Base-by-base conservation (phyloP, 176 grass and related monocot genomes). In the Zoysia pacifica region DNA sequence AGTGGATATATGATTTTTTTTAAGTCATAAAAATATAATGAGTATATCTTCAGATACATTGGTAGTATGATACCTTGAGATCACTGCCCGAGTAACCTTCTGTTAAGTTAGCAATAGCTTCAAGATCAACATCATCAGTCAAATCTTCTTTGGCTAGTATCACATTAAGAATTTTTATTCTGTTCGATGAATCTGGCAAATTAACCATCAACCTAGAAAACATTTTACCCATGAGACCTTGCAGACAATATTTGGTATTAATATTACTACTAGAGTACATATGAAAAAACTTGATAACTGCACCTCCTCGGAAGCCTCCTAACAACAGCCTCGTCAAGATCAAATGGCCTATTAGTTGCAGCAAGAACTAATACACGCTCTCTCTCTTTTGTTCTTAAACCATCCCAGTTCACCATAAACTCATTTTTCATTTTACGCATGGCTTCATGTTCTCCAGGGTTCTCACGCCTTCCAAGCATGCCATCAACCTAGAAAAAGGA, bases 351-450 rank as follows among this genome's bases (percentile, higher is more conserved):
- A 87, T 98, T 98, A 66, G 96, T 98, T 43, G 96, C 96, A 66
- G 92, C 92, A 85, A 98, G 92, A 45, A 98, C 96, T 85, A 98
- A 91, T 28, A 98, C 90, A 39, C 96, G 86, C 71, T 94, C 96
- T 89, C 91, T 93, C 80, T 98, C 92, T 82, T 93, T 98, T 48
- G 96, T 98, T 78, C 92, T 87, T 53, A 98, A 69, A 71, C 96
- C 96, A 55, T 98, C 96, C 96, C 96, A 98, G 69, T 98, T 98
- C 73, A 98, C 96, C 96, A 98, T 98, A 85, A 98, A 98, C 73
- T 98, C 95, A 87, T 98, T 98, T 85, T 98, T 98, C 95, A 98
- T 98, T 75, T 98, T 98, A 10, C 96, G 90, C 96, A 94, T 98
- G 50, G 96, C 96, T 87, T 98, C 96, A 89, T 98, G 96, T 80